Evolutionary conservation across 176 grass and related monocot genomes (phyloP), one percentile per base, ranked within the genome.

Genomic region (Rhynchospora breviuscula): DNA sequence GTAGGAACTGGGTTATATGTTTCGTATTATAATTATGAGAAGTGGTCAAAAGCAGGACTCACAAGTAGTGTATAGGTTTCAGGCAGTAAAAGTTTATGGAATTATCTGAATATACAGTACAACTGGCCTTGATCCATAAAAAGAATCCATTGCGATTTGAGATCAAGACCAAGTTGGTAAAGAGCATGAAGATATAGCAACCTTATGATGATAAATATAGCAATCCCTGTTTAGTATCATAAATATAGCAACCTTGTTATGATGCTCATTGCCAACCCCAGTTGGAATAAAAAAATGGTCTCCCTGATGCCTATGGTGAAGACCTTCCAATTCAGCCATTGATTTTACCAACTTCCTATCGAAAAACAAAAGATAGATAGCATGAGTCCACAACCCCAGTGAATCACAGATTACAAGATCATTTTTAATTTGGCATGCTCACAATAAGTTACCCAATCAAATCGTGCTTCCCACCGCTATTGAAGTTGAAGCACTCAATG

Each of bases 401-500:
- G 84, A 90, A 88, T 68, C 84, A 84, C 72, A 89, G 79, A 86
- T 83, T 85, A 82, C 67, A 73, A 88, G 86, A 79, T 65, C 12
- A 84, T 52, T 81, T 85, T 81, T 81, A 81, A 73, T 85, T 83
- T 65, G 60, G 60, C 72, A 81, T 10, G 53, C 49, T 85, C 69
- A 83, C 80, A 68, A 86, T 62, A 79, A 91, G 46, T 87, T 99
- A 99, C 96, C 96, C 96, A 64, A 99, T 89, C 70, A 95, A 89
- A 83, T 95, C 96, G 80, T 99, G 96, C 84, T 93, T 99, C 56
- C 96, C 96, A 76, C 88, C 88, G 86, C 89, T 91, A 82, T 86
- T 93, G 85, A 93, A 99, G 87, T 99, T 99, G 82, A 93, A 99
- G 65, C 93, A 99, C 86, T 99, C 96, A 84, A 99, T 89, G 78